phyloP scores from a whole-genome alignment of 768 basidiomycete genomes.

The Dentipellis fragilis region DNA sequence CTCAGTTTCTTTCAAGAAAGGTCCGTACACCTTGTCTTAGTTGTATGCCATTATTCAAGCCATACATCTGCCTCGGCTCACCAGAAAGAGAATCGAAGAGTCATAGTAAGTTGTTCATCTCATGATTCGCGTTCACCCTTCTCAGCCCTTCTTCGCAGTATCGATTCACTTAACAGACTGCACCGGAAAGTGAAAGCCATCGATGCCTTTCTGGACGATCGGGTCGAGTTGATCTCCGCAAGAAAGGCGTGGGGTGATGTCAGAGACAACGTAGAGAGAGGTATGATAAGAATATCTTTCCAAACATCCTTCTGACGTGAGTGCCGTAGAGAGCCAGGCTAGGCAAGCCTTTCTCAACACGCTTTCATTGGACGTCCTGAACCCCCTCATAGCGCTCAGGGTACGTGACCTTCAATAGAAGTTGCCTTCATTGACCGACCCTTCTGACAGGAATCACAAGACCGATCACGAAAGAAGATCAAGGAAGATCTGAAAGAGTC shows the following conservation, averaged over 20 bases:
- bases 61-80: slow-evolving; percentile 3
- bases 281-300: slow-evolving; percentile 24
- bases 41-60: not conserved
- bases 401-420: slow-evolving; percentile 23
- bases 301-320: not conserved
- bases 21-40: slow-evolving; percentile 27
- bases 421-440: not conserved
- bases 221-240: slow-evolving; percentile 49
- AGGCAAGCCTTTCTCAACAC: slow-evolving; percentile 71
- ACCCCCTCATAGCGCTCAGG: slow-evolving; percentile 56
- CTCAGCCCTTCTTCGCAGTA: slow-evolving; percentile 28
- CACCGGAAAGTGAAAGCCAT: slow-evolving; percentile 62
- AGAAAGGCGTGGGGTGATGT: slow-evolving; percentile 78
- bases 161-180: slow-evolving; percentile 64
- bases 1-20: slow-evolving; percentile 81
- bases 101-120: slow-evolving; percentile 47
- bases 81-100: slow-evolving; percentile 78
- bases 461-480: slow-evolving; percentile 83
- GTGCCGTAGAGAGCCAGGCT: slow-evolving; percentile 61
- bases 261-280: slow-evolving; percentile 77
- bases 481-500: slow-evolving; percentile 87
- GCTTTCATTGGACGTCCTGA: slow-evolving; percentile 64
- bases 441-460: slow-evolving; percentile 69
- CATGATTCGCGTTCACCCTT: not conserved
- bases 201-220: slow-evolving; percentile 68